phyloP scores from a whole-genome alignment of 306 rosid genomes.

The Vicia sativa region DNA sequence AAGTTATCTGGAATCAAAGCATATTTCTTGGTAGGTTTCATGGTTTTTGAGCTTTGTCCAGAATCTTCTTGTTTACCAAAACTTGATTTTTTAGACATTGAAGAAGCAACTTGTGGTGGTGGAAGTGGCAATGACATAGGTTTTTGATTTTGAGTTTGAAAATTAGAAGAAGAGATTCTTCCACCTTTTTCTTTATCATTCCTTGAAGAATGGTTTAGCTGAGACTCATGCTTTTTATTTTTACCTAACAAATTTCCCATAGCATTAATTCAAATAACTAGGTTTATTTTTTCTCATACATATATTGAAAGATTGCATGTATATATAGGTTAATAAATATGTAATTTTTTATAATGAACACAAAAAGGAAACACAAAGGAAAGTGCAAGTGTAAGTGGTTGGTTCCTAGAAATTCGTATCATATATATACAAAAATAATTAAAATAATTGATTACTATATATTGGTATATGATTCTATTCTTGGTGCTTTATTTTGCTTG shows the following conservation, averaged over 20 bases:
- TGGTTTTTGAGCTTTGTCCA: slow-evolving; percentile 24
- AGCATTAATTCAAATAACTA: slow-evolving; percentile 38
- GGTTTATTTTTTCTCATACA: neutral
- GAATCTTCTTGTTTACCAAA: neutral
- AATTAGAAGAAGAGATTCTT: slow-evolving; percentile 25
- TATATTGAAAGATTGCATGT: neutral
- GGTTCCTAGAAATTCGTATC: slow-evolving; percentile 11
- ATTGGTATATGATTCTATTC: slow-evolving; percentile 24
- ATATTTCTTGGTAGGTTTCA: slow-evolving; percentile 50
- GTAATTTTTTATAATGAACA: neutral
- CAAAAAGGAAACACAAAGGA: slow-evolving; percentile 5
- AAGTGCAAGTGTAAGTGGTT: slow-evolving; percentile 9
- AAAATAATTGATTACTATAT: slow-evolving; percentile 7
- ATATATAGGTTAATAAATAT: neutral
- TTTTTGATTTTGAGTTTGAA: neutral
- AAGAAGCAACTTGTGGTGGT: neutral
- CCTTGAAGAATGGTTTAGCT: neutral
- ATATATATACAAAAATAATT: neutral
- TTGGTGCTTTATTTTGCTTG: slow-evolving; percentile 30
- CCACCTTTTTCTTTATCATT: slow-evolving; percentile 3
- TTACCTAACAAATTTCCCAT: slow-evolving; percentile 52
- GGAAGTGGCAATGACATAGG: neutral
- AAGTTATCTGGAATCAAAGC: slow-evolving; percentile 61
- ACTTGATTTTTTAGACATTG: neutral
- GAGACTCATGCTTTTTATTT: slow-evolving; percentile 34